A percentile compares a stretch with the other conserved stretches of the same genome.
Conservation (phyloP, 805 yeast genomes). For the Ogataea thermomethanolica region DNA sequence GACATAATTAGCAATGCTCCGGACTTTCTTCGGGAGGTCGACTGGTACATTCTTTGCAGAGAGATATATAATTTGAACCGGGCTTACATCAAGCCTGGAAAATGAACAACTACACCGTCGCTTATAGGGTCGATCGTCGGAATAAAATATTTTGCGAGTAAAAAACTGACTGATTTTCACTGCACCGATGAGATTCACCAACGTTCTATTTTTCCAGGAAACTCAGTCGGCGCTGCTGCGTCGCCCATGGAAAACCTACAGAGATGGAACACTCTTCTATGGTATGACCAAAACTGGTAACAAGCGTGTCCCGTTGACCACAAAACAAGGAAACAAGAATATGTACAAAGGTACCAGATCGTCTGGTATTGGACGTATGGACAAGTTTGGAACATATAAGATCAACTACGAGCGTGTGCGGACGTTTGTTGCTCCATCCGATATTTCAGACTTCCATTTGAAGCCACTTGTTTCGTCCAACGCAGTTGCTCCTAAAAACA, state of each 20-base stretch:
- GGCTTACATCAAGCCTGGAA: constrained; percentile 47
- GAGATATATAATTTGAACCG: constrained; percentile 76
- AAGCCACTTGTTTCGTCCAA: constrained; percentile 77
- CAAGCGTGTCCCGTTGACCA: constrained; percentile 77
- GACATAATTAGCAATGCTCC: constrained; percentile 35
- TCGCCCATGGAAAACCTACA: constrained; percentile 86
- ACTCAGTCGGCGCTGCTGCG: constrained; percentile 48
- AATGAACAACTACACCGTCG: constrained; percentile 5
- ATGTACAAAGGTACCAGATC: constrained; percentile 96
- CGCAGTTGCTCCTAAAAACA: constrained; percentile 66
- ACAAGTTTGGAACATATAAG: constrained; percentile 68
- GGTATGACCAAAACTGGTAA: constrained; percentile 77
- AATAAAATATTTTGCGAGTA: not conserved
- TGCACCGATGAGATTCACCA: constrained; percentile 48
- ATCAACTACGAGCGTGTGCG: constrained; percentile 84
- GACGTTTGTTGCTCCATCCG: constrained; percentile 79
- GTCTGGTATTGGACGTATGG: constrained; percentile 82
- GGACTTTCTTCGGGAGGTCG: constrained; percentile 57
- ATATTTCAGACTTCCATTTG: constrained; percentile 35
- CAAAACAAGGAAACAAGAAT: constrained; percentile 92
- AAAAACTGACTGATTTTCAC: not conserved
- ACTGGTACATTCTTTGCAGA: constrained; percentile 84
- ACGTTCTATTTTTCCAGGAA: constrained; percentile 43
- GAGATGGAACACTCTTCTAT: constrained; percentile 81
- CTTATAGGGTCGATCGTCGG: constrained; percentile 5